phyloP scores from a whole-genome alignment of 2,329 filamentous ascomycete genomes.

The Neonectria faginata region DNA sequence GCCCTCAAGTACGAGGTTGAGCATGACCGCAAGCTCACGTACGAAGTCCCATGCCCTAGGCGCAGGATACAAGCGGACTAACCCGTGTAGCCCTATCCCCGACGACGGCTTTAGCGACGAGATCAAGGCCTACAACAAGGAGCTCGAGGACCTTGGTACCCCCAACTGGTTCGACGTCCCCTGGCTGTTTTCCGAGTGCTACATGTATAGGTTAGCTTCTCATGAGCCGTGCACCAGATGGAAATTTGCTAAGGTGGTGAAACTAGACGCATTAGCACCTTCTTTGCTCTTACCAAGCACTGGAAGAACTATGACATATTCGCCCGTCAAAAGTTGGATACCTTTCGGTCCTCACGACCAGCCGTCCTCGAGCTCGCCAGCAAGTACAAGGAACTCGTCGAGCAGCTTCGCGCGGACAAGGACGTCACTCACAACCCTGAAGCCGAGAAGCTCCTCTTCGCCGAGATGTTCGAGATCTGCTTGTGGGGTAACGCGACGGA shows the following conservation, averaged over 20 bases:
- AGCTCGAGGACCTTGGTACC: slow-evolving; percentile 78
- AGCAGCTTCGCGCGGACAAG: slow-evolving; percentile 69
- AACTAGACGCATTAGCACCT: slow-evolving; percentile 77
- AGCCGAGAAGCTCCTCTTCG: slow-evolving; percentile 83
- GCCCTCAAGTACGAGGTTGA: slow-evolving; percentile 94
- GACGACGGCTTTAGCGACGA: slow-evolving; percentile 87
- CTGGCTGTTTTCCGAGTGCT: slow-evolving; percentile 95
- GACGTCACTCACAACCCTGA: slow-evolving; percentile 68
- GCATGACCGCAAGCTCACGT: slow-evolving; percentile 85
- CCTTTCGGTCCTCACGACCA: slow-evolving; percentile 90
- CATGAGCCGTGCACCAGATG: background rate
- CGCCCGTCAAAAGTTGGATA: slow-evolving; percentile 87
- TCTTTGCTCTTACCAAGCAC: slow-evolving; percentile 79
- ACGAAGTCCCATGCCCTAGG: slow-evolving; percentile 46
- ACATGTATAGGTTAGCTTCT: slow-evolving; percentile 78
- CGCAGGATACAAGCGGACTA: slow-evolving; percentile 15
- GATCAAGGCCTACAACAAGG: slow-evolving; percentile 85
- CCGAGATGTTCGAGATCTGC: slow-evolving; percentile 95
- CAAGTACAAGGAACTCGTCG: slow-evolving; percentile 80
- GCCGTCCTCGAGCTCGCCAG: slow-evolving; percentile 85
- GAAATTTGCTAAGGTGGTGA: slow-evolving; percentile 3
- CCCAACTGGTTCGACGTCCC: slow-evolving; percentile 85
- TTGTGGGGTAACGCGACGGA: slow-evolving; percentile 98
- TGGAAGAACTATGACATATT: slow-evolving; percentile 96
- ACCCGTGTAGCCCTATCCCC: slow-evolving; percentile 68